These are phyloP conservation scores for Diatrype stigma DNA, from an alignment of 2,329 filamentous ascomycete species.

Conservation along the genomic window DNA sequence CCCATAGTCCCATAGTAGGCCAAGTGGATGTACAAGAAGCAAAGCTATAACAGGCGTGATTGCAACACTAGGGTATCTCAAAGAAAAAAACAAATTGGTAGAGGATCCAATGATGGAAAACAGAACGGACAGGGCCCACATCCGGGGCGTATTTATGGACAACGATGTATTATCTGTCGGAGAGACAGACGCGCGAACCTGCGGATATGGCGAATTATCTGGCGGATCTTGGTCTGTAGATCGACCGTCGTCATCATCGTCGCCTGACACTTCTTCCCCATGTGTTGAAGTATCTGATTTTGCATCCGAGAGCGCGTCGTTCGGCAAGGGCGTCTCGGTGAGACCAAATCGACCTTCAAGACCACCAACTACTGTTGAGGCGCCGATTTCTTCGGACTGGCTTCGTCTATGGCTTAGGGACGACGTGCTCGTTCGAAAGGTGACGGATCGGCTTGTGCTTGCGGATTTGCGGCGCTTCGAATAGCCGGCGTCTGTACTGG, in stretches of 20 bases:
- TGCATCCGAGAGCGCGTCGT: constrained; percentile 40
- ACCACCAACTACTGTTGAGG: constrained; percentile 47
- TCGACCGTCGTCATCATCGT: constrained; percentile 32
- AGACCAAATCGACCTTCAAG: constrained; percentile 51
- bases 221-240: constrained; percentile 46
- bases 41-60: constrained; percentile 87
- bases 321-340: constrained; percentile 43
- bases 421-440: constrained; percentile 22
- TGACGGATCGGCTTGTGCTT: constrained; percentile 17
- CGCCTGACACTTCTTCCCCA: constrained; percentile 26
- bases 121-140: constrained; percentile 77
- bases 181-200: constrained; percentile 75
- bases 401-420: constrained; percentile 24
- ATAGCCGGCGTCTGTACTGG: constrained; percentile 19
- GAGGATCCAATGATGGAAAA: constrained; percentile 79
- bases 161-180: constrained; percentile 70
- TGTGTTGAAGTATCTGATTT: constrained; percentile 28
- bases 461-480: constrained; percentile 20
- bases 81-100: constrained; percentile 82
- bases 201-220: constrained; percentile 72
- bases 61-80: constrained; percentile 85
- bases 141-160: constrained; percentile 84
- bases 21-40: constrained; percentile 78
- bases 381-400: constrained; percentile 47
- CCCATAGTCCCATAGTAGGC: constrained; percentile 70